phyloP scores from a whole-genome alignment of 192 early-diverging fungal species.

The Linnemannia hyalina region DNA sequence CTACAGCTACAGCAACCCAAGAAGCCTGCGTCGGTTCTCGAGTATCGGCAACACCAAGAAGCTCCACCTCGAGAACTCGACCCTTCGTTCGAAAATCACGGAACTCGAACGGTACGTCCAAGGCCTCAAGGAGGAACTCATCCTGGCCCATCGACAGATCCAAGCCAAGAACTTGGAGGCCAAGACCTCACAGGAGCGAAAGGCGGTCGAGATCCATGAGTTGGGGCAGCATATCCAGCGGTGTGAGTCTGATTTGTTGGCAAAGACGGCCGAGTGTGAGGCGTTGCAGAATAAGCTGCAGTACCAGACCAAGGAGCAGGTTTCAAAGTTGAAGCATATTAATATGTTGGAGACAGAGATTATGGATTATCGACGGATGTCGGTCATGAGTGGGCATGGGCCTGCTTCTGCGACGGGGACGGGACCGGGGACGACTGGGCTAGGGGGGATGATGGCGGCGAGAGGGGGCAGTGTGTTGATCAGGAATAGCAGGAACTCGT shows the following conservation, averaged over 20 bases:
- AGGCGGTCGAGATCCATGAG: conserved; percentile 36
- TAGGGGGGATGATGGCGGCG: background rate
- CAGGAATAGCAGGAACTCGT: conserved; percentile 21
- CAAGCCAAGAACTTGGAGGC: conserved; percentile 34
- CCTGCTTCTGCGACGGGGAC: background rate
- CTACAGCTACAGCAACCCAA: background rate
- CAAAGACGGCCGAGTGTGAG: conserved; percentile 36
- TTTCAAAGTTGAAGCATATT: conserved; percentile 37
- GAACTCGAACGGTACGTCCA: conserved; percentile 47
- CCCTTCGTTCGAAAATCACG: conserved; percentile 24
- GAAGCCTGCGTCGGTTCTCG: conserved; percentile 12
- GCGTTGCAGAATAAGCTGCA: conserved; percentile 24
- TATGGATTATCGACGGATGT: conserved; percentile 32
- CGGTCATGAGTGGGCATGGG: conserved; percentile 20
- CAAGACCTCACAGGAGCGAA: conserved; percentile 22
- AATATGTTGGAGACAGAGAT: conserved; percentile 42
- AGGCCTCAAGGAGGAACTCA: conserved; percentile 44
- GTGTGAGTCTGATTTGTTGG: conserved; percentile 30
- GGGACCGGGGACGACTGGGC: background rate
- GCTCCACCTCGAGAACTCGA: conserved; percentile 25
- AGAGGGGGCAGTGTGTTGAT: background rate
- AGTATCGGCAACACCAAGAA: conserved; percentile 22
- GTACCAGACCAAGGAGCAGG: conserved; percentile 37
- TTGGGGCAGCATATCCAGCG: conserved; percentile 38
- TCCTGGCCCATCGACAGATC: conserved; percentile 29